Base-by-base conservation (phyloP, 495 filamentous ascomycete genomes). In the Hypoxylon intermedium region DNA sequence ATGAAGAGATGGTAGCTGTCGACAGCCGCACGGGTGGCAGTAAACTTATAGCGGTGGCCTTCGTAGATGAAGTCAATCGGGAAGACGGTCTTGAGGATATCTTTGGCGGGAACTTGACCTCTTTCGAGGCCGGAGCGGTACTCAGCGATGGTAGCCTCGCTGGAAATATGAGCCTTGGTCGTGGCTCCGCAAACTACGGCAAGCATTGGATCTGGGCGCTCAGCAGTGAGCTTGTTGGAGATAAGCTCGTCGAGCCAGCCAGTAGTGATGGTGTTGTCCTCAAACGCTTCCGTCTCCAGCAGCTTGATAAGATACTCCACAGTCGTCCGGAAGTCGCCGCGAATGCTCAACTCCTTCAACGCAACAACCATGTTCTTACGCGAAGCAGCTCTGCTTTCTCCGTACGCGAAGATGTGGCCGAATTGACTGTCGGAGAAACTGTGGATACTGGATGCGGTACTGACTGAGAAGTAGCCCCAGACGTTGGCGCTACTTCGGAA, bases 401-500 rank as follows among this genome's bases (percentile, higher is more conserved):
- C 94, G 68, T 97, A 99, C 58, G 94, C 94, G 75, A 99, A 99
- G 68, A 99, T 98, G 75, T 99, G 94, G 75, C 94, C 94, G 68
- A 99, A 99, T 74, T 99, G 94, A 70, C 89, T 93, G 83, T 99
- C 94, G 2, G 94, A 97, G 82, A 96, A 99, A 72, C 89, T 96
- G 85, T 99, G 94, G 63, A 99, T 99, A 76, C 92, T 91, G 80
- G 92, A 92, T 33, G 91, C 85, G 13, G 92, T 92, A 77, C 94
- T 90, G 74, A 99, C 94, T 26, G 94, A 99, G 86, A 99, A 99
- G 77, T 99, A 99, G 82, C 94, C 94, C 94, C 94, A 99, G 33
- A 97, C 94, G 67, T 99, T 99, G 38, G 94, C 97, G 66, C 93
- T 97, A 79, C 87, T 92, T 56, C 94, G 84, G 87, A 99, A 99